Evolutionary conservation across 768 basidiomycete genomes (phyloP).

Genomic region (Lactifluus echinatus): DNA sequence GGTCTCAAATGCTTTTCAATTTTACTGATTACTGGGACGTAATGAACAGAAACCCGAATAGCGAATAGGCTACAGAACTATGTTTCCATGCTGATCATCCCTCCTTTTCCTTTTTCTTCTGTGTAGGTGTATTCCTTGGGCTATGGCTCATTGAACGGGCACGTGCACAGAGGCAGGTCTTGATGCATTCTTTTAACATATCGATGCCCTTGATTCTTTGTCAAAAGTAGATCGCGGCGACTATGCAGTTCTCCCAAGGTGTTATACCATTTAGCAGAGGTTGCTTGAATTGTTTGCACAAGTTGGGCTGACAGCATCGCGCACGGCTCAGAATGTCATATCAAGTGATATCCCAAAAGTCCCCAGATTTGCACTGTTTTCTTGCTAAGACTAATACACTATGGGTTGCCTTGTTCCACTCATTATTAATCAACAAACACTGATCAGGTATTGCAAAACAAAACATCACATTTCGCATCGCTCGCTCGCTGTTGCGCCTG

Average conservation of each 20-base stretch:
- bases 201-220: slow-evolving; percentile 19
- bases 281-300: slow-evolving; percentile 8
- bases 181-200: slow-evolving; percentile 19
- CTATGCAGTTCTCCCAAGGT: slow-evolving; percentile 11
- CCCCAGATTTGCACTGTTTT: background rate
- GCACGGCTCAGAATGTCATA: background rate
- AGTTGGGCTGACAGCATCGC: slow-evolving; percentile 3
- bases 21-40: slow-evolving; percentile 21
- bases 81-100: slow-evolving; percentile 21
- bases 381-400: slow-evolving; percentile 12
- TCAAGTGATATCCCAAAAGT: slow-evolving; percentile 1
- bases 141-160: slow-evolving; percentile 15
- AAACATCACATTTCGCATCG: background rate
- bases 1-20: slow-evolving; percentile 12
- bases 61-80: slow-evolving; percentile 18
- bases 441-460: slow-evolving; percentile 10
- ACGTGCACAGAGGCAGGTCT: slow-evolving; percentile 20
- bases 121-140: slow-evolving; percentile 19
- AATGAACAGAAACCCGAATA: slow-evolving; percentile 15
- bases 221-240: slow-evolving; percentile 16
- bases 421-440: slow-evolving; percentile 1
- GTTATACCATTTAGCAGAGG: background rate
- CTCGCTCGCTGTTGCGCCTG: background rate
- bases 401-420: background rate
- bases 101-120: slow-evolving; percentile 15